A percentile compares a stretch with the other conserved stretches of the same genome.
phyloP scores from a whole-genome alignment of 2,329 filamentous ascomycete genomes.

The Penicillium sp. region DNA sequence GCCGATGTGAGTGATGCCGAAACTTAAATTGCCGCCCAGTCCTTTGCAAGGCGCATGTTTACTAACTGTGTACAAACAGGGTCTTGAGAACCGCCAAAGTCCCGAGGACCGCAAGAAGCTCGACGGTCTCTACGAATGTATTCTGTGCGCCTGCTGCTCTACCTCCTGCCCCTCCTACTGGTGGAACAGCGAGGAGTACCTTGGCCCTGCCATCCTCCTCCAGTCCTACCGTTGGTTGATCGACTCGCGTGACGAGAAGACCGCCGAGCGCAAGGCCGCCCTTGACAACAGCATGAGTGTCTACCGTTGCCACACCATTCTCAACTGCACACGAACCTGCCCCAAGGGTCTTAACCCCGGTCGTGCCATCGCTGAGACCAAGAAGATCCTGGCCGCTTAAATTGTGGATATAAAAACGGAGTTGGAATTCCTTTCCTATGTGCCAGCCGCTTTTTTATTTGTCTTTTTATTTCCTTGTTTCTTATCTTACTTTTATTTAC shows the following conservation, averaged over 20 bases:
- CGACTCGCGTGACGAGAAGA: slow-evolving; percentile 91
- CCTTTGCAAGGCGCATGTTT: background rate
- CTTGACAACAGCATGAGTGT: slow-evolving; percentile 99
- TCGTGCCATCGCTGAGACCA: slow-evolving; percentile 93
- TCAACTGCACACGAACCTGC: slow-evolving; percentile 97
- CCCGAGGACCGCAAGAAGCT: slow-evolving; percentile 95
- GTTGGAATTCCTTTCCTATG: slow-evolving; percentile 25
- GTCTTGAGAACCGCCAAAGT: slow-evolving; percentile 87
- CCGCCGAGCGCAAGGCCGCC: slow-evolving; percentile 79
- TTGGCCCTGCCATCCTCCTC: slow-evolving; percentile 91
- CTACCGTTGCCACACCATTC: slow-evolving; percentile 98
- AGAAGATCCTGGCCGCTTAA: slow-evolving; percentile 81
- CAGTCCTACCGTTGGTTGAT: slow-evolving; percentile 98
- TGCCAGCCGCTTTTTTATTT: slow-evolving; percentile 22
- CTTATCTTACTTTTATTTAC: slow-evolving; percentile 11
- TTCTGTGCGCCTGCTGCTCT: slow-evolving; percentile 98
- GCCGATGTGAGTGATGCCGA: slow-evolving; percentile 66
- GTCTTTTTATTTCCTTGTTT: slow-evolving; percentile 12
- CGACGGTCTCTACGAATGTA: slow-evolving; percentile 98
- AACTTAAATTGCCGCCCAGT: background rate
- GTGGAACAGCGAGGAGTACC: slow-evolving; percentile 99
- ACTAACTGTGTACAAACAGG: slow-evolving; percentile 52
- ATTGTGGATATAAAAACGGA: slow-evolving; percentile 28
- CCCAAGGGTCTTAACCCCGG: slow-evolving; percentile 98
- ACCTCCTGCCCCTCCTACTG: slow-evolving; percentile 99